Percentiles rank a stretch among this genome's conserved stretches.
Evolutionary conservation across 768 basidiomycete species (phyloP).

Genomic region (Coprinopsis marcescibilis): DNA sequence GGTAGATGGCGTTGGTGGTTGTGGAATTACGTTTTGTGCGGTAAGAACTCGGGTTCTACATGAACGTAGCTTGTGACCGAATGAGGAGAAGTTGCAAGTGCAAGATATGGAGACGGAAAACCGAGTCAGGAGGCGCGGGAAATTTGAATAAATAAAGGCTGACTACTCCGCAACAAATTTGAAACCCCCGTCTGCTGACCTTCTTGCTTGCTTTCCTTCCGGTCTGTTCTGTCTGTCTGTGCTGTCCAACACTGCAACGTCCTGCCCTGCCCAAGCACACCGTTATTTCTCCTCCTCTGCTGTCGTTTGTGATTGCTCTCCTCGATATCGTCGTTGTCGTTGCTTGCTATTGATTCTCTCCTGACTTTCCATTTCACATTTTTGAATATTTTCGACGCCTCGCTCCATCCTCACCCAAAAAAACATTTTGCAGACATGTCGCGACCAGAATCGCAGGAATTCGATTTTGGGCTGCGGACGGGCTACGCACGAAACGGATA

Average conservation of each 20-base stretch:
- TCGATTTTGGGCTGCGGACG: constrained; percentile 26
- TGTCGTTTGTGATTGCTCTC: constrained; percentile 33
- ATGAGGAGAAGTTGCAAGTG: not conserved
- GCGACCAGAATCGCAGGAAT: constrained; percentile 36
- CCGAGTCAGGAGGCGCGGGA: constrained; percentile 29
- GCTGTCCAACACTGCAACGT: not conserved
- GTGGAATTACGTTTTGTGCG: too few relatives aligned
- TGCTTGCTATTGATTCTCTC: constrained; percentile 17
- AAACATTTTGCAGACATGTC: constrained; percentile 38
- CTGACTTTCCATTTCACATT: constrained; percentile 7
- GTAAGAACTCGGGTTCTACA: constrained; percentile 6
- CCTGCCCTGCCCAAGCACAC: not conserved
- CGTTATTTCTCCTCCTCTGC: constrained; percentile 17
- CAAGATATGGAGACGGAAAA: constrained; percentile 3
- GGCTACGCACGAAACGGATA: constrained; percentile 18
- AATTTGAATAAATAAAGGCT: constrained; percentile 21
- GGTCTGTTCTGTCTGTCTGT: too few relatives aligned
- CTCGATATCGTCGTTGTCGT: constrained; percentile 10
- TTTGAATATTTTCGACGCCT: not conserved
- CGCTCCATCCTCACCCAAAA: constrained; percentile 4
- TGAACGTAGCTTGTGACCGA: constrained; percentile 6
- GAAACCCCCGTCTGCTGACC: constrained; percentile 28
- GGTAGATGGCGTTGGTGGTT: not conserved
- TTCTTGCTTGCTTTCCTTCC: constrained; percentile 10
- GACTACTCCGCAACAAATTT: constrained; percentile 31